Conservation (phyloP, 1,284 basidiomycete species). For the Meira nashicola region DNA sequence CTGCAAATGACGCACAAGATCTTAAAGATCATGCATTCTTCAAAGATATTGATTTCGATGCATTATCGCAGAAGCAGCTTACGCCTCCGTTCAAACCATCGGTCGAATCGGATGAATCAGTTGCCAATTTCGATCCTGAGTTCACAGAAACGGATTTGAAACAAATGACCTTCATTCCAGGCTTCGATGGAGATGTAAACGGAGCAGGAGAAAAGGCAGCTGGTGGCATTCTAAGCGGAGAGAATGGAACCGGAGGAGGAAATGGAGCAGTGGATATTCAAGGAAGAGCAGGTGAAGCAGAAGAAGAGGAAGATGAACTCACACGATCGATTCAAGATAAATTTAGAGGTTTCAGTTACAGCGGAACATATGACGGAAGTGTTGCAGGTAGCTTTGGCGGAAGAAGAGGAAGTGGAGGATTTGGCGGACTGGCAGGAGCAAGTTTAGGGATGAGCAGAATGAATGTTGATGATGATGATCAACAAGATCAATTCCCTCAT, state of each 20-base stretch:
- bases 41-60: conserved; percentile 62
- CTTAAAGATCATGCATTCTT: conserved; percentile 97
- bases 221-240: conserved; percentile 4
- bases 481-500: not conserved
- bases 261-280: conserved; percentile 14
- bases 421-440: conserved; percentile 30
- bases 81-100: conserved; percentile 96
- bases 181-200: conserved; percentile 28
- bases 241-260: not conserved
- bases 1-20: conserved; percentile 82
- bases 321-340: conserved; percentile 49
- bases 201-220: conserved; percentile 8
- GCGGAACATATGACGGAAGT: conserved; percentile 44
- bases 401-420: conserved; percentile 22
- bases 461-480: conserved; percentile 31
- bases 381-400: conserved; percentile 34
- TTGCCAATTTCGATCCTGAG: conserved; percentile 95
- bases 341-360: conserved; percentile 51
- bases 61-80: conserved; percentile 77
- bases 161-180: conserved; percentile 43
- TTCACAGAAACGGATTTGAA: conserved; percentile 80
- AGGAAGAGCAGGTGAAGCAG: conserved; percentile 18
- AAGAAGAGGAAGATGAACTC: conserved; percentile 29
- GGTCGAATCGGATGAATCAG: conserved; percentile 96
- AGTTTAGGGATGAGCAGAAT: conserved; percentile 41